Conservation (phyloP, 331 rosid genomes). For the Saraca asoca region DNA sequence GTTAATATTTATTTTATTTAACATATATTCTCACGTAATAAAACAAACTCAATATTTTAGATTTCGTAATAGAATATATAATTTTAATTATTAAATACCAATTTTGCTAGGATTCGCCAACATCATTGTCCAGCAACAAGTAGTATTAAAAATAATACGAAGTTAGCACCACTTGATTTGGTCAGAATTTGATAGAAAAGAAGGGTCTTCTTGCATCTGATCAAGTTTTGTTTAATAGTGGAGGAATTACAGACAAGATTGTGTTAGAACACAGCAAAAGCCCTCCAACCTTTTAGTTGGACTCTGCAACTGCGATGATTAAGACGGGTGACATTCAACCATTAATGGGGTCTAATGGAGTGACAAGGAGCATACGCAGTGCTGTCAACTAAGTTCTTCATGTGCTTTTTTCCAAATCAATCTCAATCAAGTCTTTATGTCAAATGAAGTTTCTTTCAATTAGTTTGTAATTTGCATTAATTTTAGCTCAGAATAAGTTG, state of each 20-base stretch:
- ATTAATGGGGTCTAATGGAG: background rate
- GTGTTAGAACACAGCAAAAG: background rate
- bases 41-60: constrained; percentile 2
- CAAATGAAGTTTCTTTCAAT: too few species aligned
- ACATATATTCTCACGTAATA: constrained; percentile 7
- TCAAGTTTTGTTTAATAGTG: constrained; percentile 6
- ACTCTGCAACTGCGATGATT: constrained; percentile 17
- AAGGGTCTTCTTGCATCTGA: constrained; percentile 26
- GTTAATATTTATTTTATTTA: too few species aligned
- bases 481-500: too few species aligned
- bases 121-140: background rate
- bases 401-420: too few species aligned
- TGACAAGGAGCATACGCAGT: background rate
- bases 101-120: background rate
- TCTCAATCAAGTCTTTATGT: too few species aligned
- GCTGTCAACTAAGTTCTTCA: background rate
- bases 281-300: background rate
- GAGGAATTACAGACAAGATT: background rate
- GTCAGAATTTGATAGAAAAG: constrained; percentile 22
- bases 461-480: too few species aligned
- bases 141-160: background rate
- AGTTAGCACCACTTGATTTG: constrained; percentile 7
- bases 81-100: background rate
- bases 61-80: constrained; percentile 15
- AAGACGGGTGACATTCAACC: constrained; percentile 13